Evolutionary conservation across 1,284 basidiomycete genomes (phyloP).

Genomic region (Vanrija sp.): DNA sequence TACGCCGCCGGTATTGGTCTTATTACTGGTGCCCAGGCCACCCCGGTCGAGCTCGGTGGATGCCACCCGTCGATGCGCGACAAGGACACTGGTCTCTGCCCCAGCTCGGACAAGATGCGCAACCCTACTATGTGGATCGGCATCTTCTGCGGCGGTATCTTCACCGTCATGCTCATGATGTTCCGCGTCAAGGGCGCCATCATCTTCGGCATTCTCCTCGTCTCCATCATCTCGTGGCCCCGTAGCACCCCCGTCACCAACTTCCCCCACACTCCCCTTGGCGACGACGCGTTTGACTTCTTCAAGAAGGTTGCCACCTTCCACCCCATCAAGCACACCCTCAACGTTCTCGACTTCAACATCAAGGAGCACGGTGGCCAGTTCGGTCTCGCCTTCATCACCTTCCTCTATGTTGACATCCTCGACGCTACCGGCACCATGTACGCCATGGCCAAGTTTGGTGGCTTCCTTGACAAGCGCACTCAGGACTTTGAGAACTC

Average conservation of each 20-base stretch:
- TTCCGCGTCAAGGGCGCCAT: slow-evolving; percentile 71
- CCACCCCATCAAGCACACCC: slow-evolving; percentile 14
- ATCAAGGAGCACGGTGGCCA: slow-evolving; percentile 8
- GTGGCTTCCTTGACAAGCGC: slow-evolving; percentile 77
- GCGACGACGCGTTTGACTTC: slow-evolving; percentile 72
- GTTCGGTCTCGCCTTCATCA: slow-evolving; percentile 31
- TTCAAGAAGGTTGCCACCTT: slow-evolving; percentile 73
- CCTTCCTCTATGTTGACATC: slow-evolving; percentile 76
- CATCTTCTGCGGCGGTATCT: slow-evolving; percentile 77
- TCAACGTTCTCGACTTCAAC: slow-evolving; percentile 16
- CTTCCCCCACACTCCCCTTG: slow-evolving; percentile 69
- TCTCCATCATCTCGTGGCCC: slow-evolving; percentile 85
- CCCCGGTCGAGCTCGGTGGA: slow-evolving; percentile 76
- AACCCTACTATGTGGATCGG: slow-evolving; percentile 63
- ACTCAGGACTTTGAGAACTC: slow-evolving; percentile 85
- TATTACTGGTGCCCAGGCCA: slow-evolving; percentile 68
- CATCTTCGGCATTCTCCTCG: slow-evolving; percentile 61
- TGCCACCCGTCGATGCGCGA: slow-evolving; percentile 53
- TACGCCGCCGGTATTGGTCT: slow-evolving; percentile 66
- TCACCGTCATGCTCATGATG: slow-evolving; percentile 74
- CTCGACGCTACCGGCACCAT: slow-evolving; percentile 69
- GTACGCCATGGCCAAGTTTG: slow-evolving; percentile 88
- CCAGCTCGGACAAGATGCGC: slow-evolving; percentile 54
- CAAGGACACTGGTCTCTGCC: slow-evolving; percentile 57
- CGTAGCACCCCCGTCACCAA: slow-evolving; percentile 72